A percentile compares a stretch with the other conserved stretches of the same genome.
Evolutionary conservation across 352 stramenopile genomes (phyloP).

Genomic region (Thraustochytrium striatum): DNA sequence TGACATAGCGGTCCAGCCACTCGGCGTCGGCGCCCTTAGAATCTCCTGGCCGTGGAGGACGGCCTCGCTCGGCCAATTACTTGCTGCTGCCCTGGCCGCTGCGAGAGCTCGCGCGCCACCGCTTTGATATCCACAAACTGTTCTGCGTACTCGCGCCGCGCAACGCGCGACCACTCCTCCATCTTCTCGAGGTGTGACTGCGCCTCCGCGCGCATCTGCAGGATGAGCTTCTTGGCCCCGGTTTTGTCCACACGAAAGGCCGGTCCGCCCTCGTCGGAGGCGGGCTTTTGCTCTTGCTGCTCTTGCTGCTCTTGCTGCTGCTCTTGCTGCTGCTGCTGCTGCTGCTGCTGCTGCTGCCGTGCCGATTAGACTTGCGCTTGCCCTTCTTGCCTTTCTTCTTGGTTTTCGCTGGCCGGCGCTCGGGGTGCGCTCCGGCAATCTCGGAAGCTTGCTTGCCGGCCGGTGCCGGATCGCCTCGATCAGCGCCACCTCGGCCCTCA

Average conservation of each 20-base stretch:
- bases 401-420: background rate
- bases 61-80: too few relatives aligned
- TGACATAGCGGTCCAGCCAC: too few relatives aligned
- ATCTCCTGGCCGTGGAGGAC: too few relatives aligned
- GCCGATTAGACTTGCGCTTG: background rate
- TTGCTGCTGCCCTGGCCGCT: too few relatives aligned
- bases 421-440: background rate
- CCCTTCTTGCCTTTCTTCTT: background rate
- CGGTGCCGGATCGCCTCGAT: background rate
- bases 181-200: too few relatives aligned
- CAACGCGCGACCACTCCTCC: too few relatives aligned
- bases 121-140: too few relatives aligned
- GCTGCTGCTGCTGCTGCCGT: background rate
- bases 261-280: background rate
- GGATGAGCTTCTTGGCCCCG: too few relatives aligned
- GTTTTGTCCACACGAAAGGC: background rate
- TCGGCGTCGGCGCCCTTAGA: too few relatives aligned
- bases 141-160: too few relatives aligned
- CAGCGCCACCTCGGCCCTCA: background rate
- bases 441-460: background rate
- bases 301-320: background rate
- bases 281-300: background rate
- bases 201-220: too few relatives aligned
- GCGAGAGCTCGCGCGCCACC: too few relatives aligned
- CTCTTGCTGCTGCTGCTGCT: background rate